Evolutionary conservation across 2,329 filamentous ascomycete species (phyloP), one percentile per base, ranked within the genome.

Genomic region (Stagonosporopsis chrysanthemi): DNA sequence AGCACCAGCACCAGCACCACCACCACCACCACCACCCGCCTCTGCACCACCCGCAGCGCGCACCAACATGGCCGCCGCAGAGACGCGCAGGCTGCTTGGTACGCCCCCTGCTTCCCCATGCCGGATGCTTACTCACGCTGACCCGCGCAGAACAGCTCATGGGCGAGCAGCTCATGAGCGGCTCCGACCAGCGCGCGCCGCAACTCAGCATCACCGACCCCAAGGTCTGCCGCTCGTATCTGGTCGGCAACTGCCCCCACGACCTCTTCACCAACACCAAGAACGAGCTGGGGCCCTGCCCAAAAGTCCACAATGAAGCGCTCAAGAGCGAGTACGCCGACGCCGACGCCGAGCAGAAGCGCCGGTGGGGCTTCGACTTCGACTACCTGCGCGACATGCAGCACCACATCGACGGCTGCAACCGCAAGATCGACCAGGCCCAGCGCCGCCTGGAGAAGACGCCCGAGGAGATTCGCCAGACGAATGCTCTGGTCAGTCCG

Each of bases 191-290:
- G 56, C 90, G 89, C 80, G 87, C 88, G 66, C 86, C 90, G 36
- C 90, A 96, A 77, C 86, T 98, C 68, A 89, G 90, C 63, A 90
- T 99, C 69, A 95, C 88, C 58, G 95, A 98, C 77, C 85, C 90
- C 51, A 97, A 96, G 79, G 91, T 97, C 69, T 99, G 95, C 82
- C 91, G 92, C 52, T 97, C 93, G 17, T 98, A 94, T 77, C 86
- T 99, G 46, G 92, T 87, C 61, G 95, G 95, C 69, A 96, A 91
- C 57, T 99, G 95, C 77, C 95, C 95, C 0, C 94, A 98, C 82
- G 95, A 99, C 75, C 91, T 99, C 73, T 99, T 99, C 84, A 99
- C 94, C 65, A 99, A 99, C 80, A 99, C 95, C 42, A 98, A 97
- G 81, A 93, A 98, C 83, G 95, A 99, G 76, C 86, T 98, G 31